Evolutionary conservation across 2,329 filamentous ascomycete species (phyloP), one percentile per base, ranked within the genome.

Genomic region (Talaromyces verruculosus): DNA sequence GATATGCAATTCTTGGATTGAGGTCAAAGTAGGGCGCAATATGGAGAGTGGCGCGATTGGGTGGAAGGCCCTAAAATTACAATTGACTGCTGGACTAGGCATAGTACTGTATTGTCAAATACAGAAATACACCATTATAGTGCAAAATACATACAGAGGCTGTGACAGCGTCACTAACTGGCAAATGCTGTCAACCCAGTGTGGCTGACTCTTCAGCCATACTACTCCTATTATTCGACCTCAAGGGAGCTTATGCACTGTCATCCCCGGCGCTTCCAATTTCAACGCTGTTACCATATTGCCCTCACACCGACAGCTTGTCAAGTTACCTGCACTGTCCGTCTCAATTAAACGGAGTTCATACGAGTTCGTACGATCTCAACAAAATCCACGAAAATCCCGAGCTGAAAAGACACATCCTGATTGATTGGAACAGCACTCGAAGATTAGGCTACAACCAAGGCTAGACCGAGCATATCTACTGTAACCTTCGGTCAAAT

Each of bases 371-470:
- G 10, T 53, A 33, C 49, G n/a, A 11, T n/a, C 7, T 33, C 49
- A 33, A 57, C 30, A 33, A 33, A n/a, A 11, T 2, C 17, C 28
- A 33, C 49, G 25, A 30, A 28, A 37, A 37, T 35, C 30, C 19
- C 53, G 19, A 37, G 53, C 53, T 37, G 53, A 25, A 57, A 3
- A n/a, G n/a, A 22, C 51, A 57, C 28, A 37, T 37, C 30, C 30
- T 35, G 51, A 57, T 22, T 57, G 51, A 37, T 57, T 57, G 53
- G 33, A 17, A 13, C 30, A 5, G 5, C 17, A 35, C 22, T 59
- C 25, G 35, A n/a, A 30, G 35, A 45, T 49, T 43, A 61, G 58
- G 58, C 58, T 61, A 49, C 58, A 61, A 49, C 41, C 2, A 5
- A 30, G 60, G 53, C 53, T 57, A 37, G 53, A 39, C 53, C 33